A percentile compares a stretch with the other conserved stretches of the same genome.
These are phyloP conservation scores for Daldinia bambusicola DNA, from an alignment of 495 filamentous ascomycete species.

Conservation along the genomic window DNA sequence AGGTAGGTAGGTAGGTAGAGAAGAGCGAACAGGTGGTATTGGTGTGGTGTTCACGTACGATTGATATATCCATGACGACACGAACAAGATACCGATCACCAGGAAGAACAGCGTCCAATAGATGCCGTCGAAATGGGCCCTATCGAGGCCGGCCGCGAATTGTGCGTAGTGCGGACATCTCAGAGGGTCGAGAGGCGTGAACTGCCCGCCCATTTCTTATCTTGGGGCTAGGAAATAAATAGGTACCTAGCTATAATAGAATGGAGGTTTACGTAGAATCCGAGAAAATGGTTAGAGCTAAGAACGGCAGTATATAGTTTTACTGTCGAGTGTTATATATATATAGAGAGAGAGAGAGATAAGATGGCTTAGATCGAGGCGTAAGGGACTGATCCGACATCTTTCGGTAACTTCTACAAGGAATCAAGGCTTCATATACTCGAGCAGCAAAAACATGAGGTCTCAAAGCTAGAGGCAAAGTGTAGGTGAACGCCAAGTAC, in stretches of 20 bases:
- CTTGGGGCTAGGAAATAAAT: too few species aligned
- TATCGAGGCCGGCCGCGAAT: constrained; percentile 54
- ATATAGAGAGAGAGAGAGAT: background rate
- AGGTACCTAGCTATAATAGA: background rate
- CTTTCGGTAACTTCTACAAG: background rate
- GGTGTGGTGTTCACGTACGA: constrained; percentile 45
- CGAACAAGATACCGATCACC: constrained; percentile 53
- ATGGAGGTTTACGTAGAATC: background rate
- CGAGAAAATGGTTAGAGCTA: background rate
- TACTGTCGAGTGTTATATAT: background rate
- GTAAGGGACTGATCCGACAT: background rate
- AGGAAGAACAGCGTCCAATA: constrained; percentile 60
- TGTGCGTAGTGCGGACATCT: constrained; percentile 58
- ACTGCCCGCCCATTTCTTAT: constrained; percentile 52
- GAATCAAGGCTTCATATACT: background rate
- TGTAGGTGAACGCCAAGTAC: constrained; percentile 16
- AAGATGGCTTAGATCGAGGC: background rate
- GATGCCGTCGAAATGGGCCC: constrained; percentile 55
- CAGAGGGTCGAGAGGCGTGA: constrained; percentile 43
- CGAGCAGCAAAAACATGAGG: background rate
- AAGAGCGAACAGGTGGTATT: background rate
- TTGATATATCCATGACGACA: constrained; percentile 54
- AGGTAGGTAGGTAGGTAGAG: too few species aligned
- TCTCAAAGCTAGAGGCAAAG: background rate
- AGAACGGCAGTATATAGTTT: background rate